These are phyloP conservation scores for Choanephora cucurbitarum DNA, from an alignment of 371 early-diverging fungal species.

Conservation along the genomic window DNA sequence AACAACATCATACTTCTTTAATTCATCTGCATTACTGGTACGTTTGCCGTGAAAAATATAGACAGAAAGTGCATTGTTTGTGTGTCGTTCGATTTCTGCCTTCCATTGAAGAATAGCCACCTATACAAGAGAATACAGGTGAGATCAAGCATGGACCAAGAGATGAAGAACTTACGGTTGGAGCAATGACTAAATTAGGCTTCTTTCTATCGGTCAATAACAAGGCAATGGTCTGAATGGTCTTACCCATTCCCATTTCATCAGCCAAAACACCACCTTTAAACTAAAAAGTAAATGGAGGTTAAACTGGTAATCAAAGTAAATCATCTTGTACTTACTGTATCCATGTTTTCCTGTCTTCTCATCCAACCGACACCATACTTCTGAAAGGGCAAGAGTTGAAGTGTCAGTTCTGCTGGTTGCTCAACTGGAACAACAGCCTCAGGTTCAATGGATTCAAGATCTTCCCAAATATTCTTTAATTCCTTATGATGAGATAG, in stretches of 20 bases:
- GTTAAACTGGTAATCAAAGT: too few relatives aligned
- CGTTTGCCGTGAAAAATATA: constrained; percentile 78
- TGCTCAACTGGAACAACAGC: constrained; percentile 58
- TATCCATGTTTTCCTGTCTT: constrained; percentile 62
- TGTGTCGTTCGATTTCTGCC: constrained; percentile 77
- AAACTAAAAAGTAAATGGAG: too few relatives aligned
- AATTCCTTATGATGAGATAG: constrained; percentile 64
- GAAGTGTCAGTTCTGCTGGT: constrained; percentile 71
- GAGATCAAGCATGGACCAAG: too few relatives aligned
- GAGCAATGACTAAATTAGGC: constrained; percentile 87
- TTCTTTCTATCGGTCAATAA: constrained; percentile 64
- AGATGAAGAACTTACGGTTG: constrained; percentile 62
- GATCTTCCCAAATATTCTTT: constrained; percentile 67
- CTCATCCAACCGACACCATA: constrained; percentile 87
- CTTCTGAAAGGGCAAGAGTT: constrained; percentile 87
- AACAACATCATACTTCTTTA: constrained; percentile 76
- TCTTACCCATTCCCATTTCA: constrained; percentile 99
- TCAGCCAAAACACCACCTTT: constrained; percentile 86
- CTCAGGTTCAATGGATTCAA: constrained; percentile 35
- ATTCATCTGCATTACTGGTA: constrained; percentile 43
- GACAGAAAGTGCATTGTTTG: constrained; percentile 63
- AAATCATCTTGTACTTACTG: too few relatives aligned
- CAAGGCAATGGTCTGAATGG: constrained; percentile 93
- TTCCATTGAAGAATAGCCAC: constrained; percentile 93
- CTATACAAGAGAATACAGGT: too few relatives aligned